Percentiles rank a stretch among this genome's conserved stretches.
phyloP scores from a whole-genome alignment of 2,329 filamentous ascomycete genomes.

The Pezicula rhizophila region DNA sequence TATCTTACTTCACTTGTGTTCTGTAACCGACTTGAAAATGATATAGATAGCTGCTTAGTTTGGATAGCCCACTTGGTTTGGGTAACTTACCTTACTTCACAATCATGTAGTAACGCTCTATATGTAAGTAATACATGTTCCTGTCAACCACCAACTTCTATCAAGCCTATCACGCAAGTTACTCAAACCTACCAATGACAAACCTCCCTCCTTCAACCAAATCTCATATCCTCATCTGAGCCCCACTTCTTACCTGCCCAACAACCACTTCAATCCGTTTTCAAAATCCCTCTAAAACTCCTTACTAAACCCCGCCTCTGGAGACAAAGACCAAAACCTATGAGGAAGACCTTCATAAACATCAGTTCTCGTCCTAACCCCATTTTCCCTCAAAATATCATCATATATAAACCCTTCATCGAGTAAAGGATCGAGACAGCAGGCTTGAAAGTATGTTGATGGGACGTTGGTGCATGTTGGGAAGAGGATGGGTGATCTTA shows the following conservation, averaged over 20 bases:
- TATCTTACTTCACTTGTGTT: too few relatives aligned
- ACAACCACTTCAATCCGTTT: constrained; percentile 13
- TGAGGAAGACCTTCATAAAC: constrained; percentile 29
- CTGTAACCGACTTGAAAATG: too few relatives aligned
- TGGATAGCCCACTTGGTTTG: too few relatives aligned
- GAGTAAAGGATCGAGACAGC: constrained; percentile 42
- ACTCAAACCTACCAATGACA: too few relatives aligned
- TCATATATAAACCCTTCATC: constrained; percentile 50
- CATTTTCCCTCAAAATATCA: constrained; percentile 34
- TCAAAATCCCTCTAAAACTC: constrained; percentile 20
- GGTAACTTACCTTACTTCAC: too few relatives aligned
- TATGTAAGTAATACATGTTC: too few relatives aligned
- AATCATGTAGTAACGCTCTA: too few relatives aligned
- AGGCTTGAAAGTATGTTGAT: constrained; percentile 42
- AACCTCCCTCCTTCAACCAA: too few relatives aligned
- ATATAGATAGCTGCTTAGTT: too few relatives aligned
- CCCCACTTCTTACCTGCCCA: constrained; percentile 1
- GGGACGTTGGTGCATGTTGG: constrained; percentile 32
- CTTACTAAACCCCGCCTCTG: constrained; percentile 18
- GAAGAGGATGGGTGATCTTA: constrained; percentile 29
- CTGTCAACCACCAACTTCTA: too few relatives aligned
- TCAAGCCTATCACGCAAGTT: too few relatives aligned
- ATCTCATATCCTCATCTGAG: too few relatives aligned
- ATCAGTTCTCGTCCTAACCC: constrained; percentile 23
- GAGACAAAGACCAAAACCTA: constrained; percentile 24